Evolutionary conservation across 1,284 basidiomycete species (phyloP), one percentile per base, ranked within the genome.

Genomic region (Sphagnurus paluster): DNA sequence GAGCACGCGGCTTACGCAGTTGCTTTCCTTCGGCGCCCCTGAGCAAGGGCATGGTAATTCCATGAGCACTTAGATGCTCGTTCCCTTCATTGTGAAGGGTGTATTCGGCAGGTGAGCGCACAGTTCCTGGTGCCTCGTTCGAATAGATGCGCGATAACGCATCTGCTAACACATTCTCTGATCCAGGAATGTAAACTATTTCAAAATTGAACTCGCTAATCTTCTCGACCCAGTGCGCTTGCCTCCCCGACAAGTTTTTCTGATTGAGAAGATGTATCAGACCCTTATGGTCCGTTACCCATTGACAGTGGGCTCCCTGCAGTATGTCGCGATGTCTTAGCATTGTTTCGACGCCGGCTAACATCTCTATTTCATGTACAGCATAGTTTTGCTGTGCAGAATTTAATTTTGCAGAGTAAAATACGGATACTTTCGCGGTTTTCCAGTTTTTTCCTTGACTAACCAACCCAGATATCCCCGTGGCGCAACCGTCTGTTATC

Each of bases 171-270:
- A 65, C 58, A 42, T 71, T 69, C 4, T 60, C 53, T 3, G 51
- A 34, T 0, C 67, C 63, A 2, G 57, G 59, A 0, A 69, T 42
- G 49, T 69, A 67, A 2, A 52, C 46, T 1, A 67, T 52, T 21
- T 61, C 55, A 43, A 64, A 68, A 39, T 68, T 57, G 39, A 67
- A 66, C 20, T 56, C 50, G 0, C 36, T 32, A 2, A 65, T 49
- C 23, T 61, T 61, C 35, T 72, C 69, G 1, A 73, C 8, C 74
- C 73, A 76, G 0, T 57, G 42, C 0, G 65, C 67, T 28, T 75
- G 69, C 0, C 60, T 46, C 0, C 59, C 55, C 0, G 64, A 64
- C 21, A 73, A 23, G 3, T 64, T 54, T 23, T 62, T 60, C 42
- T 75, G 71, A 0, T 55, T 47, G 6, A 61, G 23, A 0, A 75